Evolutionary conservation across 2,329 filamentous ascomycete species (phyloP).

Genomic region (Hymenoscyphus fructigenus): DNA sequence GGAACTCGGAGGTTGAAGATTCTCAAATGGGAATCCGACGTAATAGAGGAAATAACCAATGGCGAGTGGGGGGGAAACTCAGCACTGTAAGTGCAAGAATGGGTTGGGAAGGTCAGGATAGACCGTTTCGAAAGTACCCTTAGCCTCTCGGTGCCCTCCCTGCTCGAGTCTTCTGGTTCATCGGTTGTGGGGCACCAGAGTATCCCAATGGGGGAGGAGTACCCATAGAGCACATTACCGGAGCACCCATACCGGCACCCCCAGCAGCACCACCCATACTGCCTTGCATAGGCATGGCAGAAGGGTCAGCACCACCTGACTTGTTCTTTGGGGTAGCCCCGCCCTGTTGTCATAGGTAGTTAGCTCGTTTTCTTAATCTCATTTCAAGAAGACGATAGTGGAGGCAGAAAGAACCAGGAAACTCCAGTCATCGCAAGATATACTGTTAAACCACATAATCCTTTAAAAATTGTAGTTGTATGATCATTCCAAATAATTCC

Average conservation of each 20-base stretch:
- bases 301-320: constrained; percentile 51
- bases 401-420: too few relatives aligned
- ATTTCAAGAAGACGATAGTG: too few relatives aligned
- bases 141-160: too few relatives aligned
- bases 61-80: constrained; percentile 87
- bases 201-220: constrained; percentile 60
- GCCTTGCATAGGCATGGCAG: constrained; percentile 48
- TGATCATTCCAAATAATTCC: too few relatives aligned
- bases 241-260: constrained; percentile 37
- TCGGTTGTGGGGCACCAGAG: constrained; percentile 71
- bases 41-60: constrained; percentile 80
- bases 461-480: too few relatives aligned
- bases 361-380: too few relatives aligned
- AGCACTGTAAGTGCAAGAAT: constrained; percentile 92
- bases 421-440: too few relatives aligned
- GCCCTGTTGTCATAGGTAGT: too few relatives aligned
- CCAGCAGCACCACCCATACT: constrained; percentile 49
- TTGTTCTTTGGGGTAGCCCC: constrained; percentile 97
- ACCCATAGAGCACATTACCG: constrained; percentile 69
- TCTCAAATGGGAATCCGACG: constrained; percentile 83
- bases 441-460: too few relatives aligned
- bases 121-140: constrained; percentile 42
- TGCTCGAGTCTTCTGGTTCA: constrained; percentile 68
- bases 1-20: constrained; percentile 91
- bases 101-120: constrained; percentile 82